These are phyloP conservation scores for Zangia roseola DNA, from an alignment of 768 basidiomycete species.

Conservation along the genomic window DNA sequence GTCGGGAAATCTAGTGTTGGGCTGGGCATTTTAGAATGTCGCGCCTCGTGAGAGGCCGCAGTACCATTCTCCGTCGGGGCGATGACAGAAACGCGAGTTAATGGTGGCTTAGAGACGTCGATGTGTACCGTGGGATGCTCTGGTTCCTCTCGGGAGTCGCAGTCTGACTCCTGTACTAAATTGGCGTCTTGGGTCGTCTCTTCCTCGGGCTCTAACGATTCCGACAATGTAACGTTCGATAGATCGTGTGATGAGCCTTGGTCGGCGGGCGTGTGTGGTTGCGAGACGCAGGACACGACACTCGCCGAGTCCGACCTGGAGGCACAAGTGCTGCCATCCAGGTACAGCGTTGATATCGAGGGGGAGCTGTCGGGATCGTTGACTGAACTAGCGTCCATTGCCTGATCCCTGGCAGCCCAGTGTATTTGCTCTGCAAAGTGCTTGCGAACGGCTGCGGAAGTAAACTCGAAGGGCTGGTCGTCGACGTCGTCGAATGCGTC, in stretches of 20 bases:
- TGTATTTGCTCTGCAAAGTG: slow-evolving; percentile 55
- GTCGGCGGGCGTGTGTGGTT: slow-evolving; percentile 21
- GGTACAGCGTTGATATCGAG: slow-evolving; percentile 60
- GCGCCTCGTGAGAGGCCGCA: not conserved
- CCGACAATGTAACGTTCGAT: slow-evolving; percentile 27
- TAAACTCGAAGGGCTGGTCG: slow-evolving; percentile 52
- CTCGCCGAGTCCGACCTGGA: slow-evolving; percentile 18
- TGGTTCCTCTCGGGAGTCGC: slow-evolving; percentile 1
- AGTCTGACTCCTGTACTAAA: slow-evolving; percentile 1
- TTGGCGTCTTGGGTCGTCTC: not conserved
- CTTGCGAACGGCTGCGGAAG: slow-evolving; percentile 55
- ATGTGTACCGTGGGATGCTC: slow-evolving; percentile 45
- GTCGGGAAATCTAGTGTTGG: slow-evolving; percentile 20
- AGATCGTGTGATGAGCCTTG: slow-evolving; percentile 14
- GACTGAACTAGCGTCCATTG: slow-evolving; percentile 34
- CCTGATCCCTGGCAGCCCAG: slow-evolving; percentile 26
- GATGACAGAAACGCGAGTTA: slow-evolving; percentile 28
- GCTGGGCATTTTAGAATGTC: not conserved
- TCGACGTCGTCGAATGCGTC: slow-evolving; percentile 69
- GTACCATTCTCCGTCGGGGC: not conserved
- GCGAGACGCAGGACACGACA: slow-evolving; percentile 19
- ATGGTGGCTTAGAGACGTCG: slow-evolving; percentile 39
- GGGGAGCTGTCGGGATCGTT: slow-evolving; percentile 44
- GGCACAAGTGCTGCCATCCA: slow-evolving; percentile 36
- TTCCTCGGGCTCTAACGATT: slow-evolving; percentile 12